Conservation (phyloP, 2,329 filamentous ascomycete species). For the Scytalidium sp. region DNA sequence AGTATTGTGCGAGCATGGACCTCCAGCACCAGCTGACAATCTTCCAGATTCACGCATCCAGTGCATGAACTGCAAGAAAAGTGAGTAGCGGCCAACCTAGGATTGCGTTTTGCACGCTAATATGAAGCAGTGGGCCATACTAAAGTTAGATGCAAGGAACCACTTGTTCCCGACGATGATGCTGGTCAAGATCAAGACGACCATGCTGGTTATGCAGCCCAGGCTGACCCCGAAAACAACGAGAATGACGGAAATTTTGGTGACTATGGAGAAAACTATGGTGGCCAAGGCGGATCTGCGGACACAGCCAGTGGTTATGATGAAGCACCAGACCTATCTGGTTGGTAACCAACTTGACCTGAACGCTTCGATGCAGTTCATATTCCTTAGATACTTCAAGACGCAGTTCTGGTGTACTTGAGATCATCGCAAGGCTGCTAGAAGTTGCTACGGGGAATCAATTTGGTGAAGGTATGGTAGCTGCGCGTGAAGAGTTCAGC, state of each 20-base stretch:
- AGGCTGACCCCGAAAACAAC: background rate
- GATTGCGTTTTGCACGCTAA: constrained; percentile 4
- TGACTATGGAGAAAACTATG: background rate
- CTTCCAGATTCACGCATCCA: constrained; percentile 44
- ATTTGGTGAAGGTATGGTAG: too few species aligned
- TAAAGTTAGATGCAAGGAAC: constrained; percentile 36
- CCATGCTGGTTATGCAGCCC: background rate
- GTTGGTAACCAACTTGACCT: background rate
- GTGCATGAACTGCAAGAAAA: constrained; percentile 53
- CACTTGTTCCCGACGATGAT: constrained; percentile 19
- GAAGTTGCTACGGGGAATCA: too few species aligned
- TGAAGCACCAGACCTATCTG: background rate
- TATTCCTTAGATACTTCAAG: too few species aligned
- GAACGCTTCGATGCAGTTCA: background rate
- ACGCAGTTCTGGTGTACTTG: too few species aligned
- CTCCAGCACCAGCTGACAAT: background rate
- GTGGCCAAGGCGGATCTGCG: background rate
- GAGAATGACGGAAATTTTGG: background rate
- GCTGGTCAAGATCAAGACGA: constrained; percentile 11
- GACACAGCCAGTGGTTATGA: background rate
- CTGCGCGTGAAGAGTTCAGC: too few species aligned
- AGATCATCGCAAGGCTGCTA: too few species aligned
- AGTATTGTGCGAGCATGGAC: constrained; percentile 17
- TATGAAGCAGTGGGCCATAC: constrained; percentile 34
- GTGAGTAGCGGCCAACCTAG: constrained; percentile 20